Conservation (phyloP, 495 filamentous ascomycete species). For the Podospora pseudocomata region DNA sequence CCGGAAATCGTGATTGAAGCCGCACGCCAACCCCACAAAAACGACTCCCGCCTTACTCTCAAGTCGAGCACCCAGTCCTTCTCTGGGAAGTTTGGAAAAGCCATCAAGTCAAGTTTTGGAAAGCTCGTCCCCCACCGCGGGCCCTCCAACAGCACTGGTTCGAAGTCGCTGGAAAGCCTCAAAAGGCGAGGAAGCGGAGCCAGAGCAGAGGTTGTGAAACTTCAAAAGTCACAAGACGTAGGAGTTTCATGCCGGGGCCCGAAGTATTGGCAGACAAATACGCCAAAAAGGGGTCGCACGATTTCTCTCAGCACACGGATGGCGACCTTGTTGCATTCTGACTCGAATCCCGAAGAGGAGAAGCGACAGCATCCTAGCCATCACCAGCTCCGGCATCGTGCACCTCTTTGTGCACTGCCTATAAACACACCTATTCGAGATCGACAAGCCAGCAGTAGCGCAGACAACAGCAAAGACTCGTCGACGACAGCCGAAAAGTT, state of each 20-base stretch:
- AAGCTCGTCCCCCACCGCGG: constrained; percentile 28
- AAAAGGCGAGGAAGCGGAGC: constrained; percentile 7
- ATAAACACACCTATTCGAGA: background rate
- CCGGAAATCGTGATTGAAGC: background rate
- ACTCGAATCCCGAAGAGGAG: constrained; percentile 13
- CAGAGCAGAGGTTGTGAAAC: background rate
- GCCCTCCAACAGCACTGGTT: constrained; percentile 13
- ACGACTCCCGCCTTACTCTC: background rate
- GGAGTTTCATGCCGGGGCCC: background rate
- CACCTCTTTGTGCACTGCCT: background rate
- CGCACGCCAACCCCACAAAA: background rate
- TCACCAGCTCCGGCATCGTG: background rate
- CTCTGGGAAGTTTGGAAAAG: constrained; percentile 32
- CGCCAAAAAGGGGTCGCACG: background rate
- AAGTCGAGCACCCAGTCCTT: constrained; percentile 18
- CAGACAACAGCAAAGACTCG: constrained; percentile 13
- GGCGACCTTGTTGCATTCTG: constrained; percentile 19
- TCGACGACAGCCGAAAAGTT: constrained; percentile 22
- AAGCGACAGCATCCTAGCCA: background rate
- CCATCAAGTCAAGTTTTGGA: constrained; percentile 32
- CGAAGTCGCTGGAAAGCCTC: constrained; percentile 5
- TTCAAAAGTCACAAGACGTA: constrained; percentile 10
- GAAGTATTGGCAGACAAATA: constrained; percentile 4
- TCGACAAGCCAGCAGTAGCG: constrained; percentile 4
- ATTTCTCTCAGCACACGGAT: constrained; percentile 19